Base-by-base conservation (phyloP, 495 filamentous ascomycete species). In the Penicillium alfredii region DNA sequence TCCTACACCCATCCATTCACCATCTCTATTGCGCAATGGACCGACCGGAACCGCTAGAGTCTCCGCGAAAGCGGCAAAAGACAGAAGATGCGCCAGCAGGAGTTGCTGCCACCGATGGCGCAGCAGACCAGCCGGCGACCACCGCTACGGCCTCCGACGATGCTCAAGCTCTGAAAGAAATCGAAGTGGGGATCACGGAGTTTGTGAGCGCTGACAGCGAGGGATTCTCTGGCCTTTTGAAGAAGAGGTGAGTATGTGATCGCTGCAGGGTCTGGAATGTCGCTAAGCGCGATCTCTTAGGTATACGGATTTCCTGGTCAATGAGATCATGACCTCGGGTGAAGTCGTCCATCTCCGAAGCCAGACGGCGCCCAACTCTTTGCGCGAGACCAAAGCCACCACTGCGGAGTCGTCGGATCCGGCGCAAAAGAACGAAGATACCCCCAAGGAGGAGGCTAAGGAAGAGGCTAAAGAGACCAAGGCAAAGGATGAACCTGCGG, bases 301-400 rank as follows among this genome's bases (percentile, higher is more conserved):
- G 47, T 98, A 88, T 61, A 94, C 89, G 9, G 92, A 98, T 56
- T 98, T 98, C 59, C 64, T 90, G 31, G 92, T 98, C 38, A 87
- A 95, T 56, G 92, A 98, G 64, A 92, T 98, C 45, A 59, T 73
- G 9, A 81, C 79, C 8, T 74, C 80, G 53, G 90, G 88, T 8
- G 64, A 78, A 31, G 89, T 94, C 3, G 50, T 90, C 27, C 88
- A 95, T 59, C 71, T 98, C 28, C 55, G 63, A 40, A 63, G 67
- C 63, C 38, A 74, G 29, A 55, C 60, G 14, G 40, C 58, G 13
- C 45, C 51, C 15, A 35, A 47, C 36, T 44, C 39, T 39, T 12
- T 28, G 14, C 33, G 16, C 33, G 33, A 45, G 37, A 30, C 12
- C 22, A 41, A 38, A 24, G 8, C 37, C 33, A 9, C 27, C 30